Conservation (phyloP, 2,329 filamentous ascomycete species). For the Colletotrichum karsti region DNA sequence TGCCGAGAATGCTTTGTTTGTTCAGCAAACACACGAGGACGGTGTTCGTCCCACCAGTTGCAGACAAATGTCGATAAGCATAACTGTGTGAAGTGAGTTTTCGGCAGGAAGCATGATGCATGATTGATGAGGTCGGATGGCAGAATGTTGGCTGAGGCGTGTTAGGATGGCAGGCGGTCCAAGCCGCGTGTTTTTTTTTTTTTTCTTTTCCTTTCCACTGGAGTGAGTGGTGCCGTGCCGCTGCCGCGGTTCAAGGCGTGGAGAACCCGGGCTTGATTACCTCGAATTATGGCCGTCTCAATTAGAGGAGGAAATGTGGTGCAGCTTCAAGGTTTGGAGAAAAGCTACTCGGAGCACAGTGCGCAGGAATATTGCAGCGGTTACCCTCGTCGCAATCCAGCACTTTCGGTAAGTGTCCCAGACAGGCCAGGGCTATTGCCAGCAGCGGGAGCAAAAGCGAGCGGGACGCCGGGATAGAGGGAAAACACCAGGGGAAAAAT, state of each 20-base stretch:
- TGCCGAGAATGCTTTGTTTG: background rate
- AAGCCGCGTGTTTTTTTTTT: background rate
- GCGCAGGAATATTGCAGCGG: background rate
- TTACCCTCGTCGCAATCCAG: background rate
- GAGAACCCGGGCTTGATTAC: conserved; percentile 12
- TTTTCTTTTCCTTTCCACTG: background rate
- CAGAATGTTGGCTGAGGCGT: too few species aligned
- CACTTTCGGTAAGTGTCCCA: background rate
- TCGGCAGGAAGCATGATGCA: background rate
- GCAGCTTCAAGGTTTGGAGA: background rate
- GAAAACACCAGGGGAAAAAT: background rate
- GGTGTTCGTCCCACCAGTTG: background rate
- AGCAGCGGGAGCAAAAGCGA: background rate
- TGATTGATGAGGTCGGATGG: background rate
- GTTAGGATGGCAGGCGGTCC: conserved; percentile 17
- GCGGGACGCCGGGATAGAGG: background rate
- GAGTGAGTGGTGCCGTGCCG: too few species aligned
- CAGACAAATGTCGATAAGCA: background rate
- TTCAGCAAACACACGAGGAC: background rate
- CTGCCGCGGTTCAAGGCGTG: background rate
- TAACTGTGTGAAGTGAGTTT: background rate
- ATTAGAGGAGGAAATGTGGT: conserved; percentile 10
- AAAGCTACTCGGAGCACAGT: background rate
- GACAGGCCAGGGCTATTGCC: background rate
- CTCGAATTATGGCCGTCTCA: conserved; percentile 11